Conservation (phyloP, 2,329 filamentous ascomycete genomes). For the Scorias spongiosa region DNA sequence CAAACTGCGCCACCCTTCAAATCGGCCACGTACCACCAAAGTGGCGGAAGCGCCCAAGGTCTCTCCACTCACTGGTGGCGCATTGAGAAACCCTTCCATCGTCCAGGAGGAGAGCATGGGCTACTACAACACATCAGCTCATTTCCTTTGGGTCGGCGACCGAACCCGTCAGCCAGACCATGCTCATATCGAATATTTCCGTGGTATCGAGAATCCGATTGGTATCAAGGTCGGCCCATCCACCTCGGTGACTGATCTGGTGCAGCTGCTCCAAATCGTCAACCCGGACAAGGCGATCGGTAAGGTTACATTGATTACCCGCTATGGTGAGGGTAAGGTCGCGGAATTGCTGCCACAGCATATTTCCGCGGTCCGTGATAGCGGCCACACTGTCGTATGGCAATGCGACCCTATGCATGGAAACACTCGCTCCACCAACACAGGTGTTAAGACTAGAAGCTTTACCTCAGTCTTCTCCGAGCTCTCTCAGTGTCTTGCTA, state of each 20-base stretch:
- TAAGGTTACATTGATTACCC: conserved; percentile 91
- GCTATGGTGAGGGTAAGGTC: conserved; percentile 74
- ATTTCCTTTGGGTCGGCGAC: conserved; percentile 98
- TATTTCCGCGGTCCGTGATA: conserved; percentile 75
- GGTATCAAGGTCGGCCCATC: conserved; percentile 91
- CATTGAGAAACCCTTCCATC: conserved; percentile 5
- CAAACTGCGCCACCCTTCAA: conserved; percentile 49
- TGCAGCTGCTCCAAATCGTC: conserved; percentile 65
- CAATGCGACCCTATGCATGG: conserved; percentile 99
- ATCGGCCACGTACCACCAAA: conserved; percentile 18
- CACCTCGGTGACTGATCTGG: conserved; percentile 61
- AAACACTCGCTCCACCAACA: conserved; percentile 49
- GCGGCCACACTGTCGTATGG: conserved; percentile 71
- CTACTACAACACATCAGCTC: conserved; percentile 87
- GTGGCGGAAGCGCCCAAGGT: conserved; percentile 6
- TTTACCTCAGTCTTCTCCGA: conserved; percentile 86
- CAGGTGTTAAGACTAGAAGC: conserved; percentile 79
- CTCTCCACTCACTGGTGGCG: conserved; percentile 10
- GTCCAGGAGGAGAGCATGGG: conserved; percentile 31
- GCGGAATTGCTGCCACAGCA: conserved; percentile 61
- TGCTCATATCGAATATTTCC: conserved; percentile 93
- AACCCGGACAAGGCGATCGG: conserved; percentile 72
- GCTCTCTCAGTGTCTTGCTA: conserved; percentile 64
- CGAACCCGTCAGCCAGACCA: conserved; percentile 86
- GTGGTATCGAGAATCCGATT: conserved; percentile 88